Percentiles rank a stretch among this genome's conserved stretches.
These are phyloP conservation scores for Aspergillus carbonarius DNA, from an alignment of 2,329 filamentous ascomycete species.

Conservation along the genomic window DNA sequence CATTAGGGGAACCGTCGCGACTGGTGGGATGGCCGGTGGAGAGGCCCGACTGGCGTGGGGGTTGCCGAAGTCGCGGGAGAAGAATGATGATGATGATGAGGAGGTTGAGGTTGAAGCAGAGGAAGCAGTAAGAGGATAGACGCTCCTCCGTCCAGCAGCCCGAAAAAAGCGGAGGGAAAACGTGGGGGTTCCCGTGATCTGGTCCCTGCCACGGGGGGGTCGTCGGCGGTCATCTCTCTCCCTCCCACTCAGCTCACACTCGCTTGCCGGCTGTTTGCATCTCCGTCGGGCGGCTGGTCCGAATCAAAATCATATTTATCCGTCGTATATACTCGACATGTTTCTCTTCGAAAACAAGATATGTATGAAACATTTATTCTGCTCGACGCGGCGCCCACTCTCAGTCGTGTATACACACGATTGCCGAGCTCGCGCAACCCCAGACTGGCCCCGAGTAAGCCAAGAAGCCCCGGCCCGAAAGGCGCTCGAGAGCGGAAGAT, in stretches of 20 bases:
- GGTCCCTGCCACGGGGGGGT: background rate
- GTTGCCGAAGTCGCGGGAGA: background rate
- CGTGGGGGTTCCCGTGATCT: background rate
- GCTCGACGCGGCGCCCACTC: background rate
- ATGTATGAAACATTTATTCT: background rate
- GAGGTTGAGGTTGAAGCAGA: too few relatives aligned
- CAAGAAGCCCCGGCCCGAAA: background rate
- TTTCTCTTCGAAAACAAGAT: too few relatives aligned
- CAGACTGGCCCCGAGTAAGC: background rate
- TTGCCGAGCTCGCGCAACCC: background rate
- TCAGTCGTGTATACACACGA: background rate
- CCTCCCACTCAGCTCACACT: too few relatives aligned
- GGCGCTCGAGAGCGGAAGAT: background rate
- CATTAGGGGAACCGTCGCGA: conserved; percentile 1
- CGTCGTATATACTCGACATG: too few relatives aligned
- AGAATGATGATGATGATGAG: background rate
- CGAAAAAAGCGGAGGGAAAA: conserved; percentile 4
- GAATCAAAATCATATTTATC: too few relatives aligned
- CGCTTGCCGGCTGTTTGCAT: background rate
- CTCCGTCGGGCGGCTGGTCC: too few relatives aligned
- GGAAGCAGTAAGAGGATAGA: too few relatives aligned
- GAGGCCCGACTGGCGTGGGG: conserved; percentile 10
- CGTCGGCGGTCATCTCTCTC: background rate
- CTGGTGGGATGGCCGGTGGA: conserved; percentile 4
- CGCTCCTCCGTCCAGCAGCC: too few relatives aligned